Percentiles rank a stretch among this genome's conserved stretches.
Conservation (phyloP, 495 filamentous ascomycete species). For the Penicillium roqueforti region DNA sequence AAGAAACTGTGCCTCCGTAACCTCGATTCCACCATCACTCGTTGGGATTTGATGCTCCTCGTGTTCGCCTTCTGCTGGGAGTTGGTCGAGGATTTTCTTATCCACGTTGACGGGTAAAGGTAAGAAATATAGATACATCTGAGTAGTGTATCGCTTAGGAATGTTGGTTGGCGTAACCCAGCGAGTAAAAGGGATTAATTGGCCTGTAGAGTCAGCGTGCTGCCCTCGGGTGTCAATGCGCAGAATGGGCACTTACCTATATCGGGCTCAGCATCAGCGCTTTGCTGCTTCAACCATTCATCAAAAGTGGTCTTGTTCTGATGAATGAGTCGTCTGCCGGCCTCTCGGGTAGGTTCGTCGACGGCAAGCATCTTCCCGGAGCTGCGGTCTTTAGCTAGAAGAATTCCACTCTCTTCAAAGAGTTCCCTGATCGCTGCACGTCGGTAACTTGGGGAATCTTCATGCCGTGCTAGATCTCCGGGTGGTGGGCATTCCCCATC, state of each 20-base stretch:
- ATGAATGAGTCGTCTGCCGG: slow-evolving; percentile 66
- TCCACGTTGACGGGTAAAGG: slow-evolving; percentile 53
- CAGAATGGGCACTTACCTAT: slow-evolving; percentile 44
- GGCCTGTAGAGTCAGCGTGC: slow-evolving; percentile 34
- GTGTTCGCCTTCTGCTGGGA: slow-evolving; percentile 33
- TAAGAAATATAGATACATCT: slow-evolving; percentile 97
- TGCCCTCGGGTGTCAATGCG: slow-evolving; percentile 1
- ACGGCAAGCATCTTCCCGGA: slow-evolving; percentile 52
- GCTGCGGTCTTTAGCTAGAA: slow-evolving; percentile 59
- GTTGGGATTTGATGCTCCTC: slow-evolving; percentile 56
- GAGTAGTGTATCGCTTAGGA: slow-evolving; percentile 76
- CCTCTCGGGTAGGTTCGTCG: slow-evolving; percentile 54
- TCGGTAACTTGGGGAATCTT: slow-evolving; percentile 65
- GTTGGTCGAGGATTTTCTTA: slow-evolving; percentile 26
- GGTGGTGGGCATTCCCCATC: slow-evolving; percentile 58
- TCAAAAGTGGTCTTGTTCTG: slow-evolving; percentile 54
- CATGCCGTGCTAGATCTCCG: slow-evolving; percentile 49
- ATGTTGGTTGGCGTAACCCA: slow-evolving; percentile 81
- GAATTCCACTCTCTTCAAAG: slow-evolving; percentile 91
- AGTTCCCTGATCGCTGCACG: slow-evolving; percentile 82
- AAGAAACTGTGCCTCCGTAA: slow-evolving; percentile 76
- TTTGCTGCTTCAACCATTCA: slow-evolving; percentile 60
- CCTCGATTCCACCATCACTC: slow-evolving; percentile 79
- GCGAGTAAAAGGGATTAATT: slow-evolving; percentile 77
- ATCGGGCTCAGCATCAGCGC: slow-evolving; percentile 61